phyloP scores from a whole-genome alignment of 176 grass and related monocot genomes.

The Coix lacrymajobi region DNA sequence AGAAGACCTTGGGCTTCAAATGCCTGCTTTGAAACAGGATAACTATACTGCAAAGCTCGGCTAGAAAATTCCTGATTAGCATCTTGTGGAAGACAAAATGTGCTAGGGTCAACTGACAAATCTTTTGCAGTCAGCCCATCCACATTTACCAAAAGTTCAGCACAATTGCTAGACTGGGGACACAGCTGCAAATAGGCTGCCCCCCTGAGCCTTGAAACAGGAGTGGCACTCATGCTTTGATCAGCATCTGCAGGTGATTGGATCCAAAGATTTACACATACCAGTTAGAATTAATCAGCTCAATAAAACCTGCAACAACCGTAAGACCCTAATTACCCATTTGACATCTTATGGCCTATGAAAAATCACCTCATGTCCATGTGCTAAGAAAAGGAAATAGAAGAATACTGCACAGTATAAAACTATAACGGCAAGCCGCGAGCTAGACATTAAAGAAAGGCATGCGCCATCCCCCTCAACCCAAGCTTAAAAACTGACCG shows the following conservation, averaged over 20 bases:
- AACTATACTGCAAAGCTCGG: constrained; percentile 27
- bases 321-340: background rate
- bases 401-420: background rate
- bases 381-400: background rate
- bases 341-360: background rate
- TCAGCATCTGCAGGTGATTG: background rate
- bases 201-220: constrained; percentile 7
- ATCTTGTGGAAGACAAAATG: constrained; percentile 36
- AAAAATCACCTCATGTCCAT: background rate
- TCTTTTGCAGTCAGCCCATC: constrained; percentile 12
- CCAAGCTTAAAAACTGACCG: background rate
- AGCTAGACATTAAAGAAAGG: background rate
- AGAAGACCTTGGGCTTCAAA: constrained; percentile 26
- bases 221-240: constrained; percentile 8
- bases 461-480: background rate
- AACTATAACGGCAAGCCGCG: background rate
- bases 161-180: constrained; percentile 2
- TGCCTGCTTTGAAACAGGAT: constrained; percentile 25
- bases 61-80: constrained; percentile 34
- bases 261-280: background rate
- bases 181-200: background rate
- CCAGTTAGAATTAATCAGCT: background rate
- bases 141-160: constrained; percentile 16
- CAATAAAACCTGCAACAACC: background rate
- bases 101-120: background rate